Conservation (phyloP, 331 rosid species). For the Quercus phellos region DNA sequence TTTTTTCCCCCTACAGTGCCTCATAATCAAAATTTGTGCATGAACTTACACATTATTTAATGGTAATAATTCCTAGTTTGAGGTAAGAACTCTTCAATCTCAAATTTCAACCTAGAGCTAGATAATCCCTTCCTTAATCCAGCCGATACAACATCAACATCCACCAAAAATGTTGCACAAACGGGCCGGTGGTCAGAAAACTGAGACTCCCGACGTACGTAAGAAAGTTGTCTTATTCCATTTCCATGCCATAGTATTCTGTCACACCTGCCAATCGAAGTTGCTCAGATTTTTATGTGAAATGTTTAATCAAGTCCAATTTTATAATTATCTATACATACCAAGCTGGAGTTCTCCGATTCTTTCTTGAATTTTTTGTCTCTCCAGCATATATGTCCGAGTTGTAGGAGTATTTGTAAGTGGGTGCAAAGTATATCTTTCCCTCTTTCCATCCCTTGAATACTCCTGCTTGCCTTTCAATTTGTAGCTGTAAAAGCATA, state of each 20-base stretch:
- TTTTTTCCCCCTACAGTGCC: no score
- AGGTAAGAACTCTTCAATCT: slow-evolving; percentile 50
- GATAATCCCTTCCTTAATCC: slow-evolving; percentile 39
- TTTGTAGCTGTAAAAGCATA: slow-evolving; percentile 57
- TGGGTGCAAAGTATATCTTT: slow-evolving; percentile 82
- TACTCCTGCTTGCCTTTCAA: slow-evolving; percentile 88
- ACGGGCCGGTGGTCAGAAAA: slow-evolving; percentile 96
- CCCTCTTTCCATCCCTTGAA: slow-evolving; percentile 92
- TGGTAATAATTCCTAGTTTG: slow-evolving; percentile 32
- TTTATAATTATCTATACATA: slow-evolving; percentile 25
- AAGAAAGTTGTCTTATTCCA: slow-evolving; percentile 63
- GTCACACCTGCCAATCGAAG: slow-evolving; percentile 69
- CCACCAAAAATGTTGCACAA: slow-evolving; percentile 60
- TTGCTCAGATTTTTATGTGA: slow-evolving; percentile 14
- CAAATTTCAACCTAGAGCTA: slow-evolving; percentile 40
- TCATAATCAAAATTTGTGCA: neutral
- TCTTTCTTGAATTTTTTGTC: slow-evolving; percentile 59
- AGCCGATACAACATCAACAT: slow-evolving; percentile 41
- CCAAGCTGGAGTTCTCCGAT: slow-evolving; percentile 98
- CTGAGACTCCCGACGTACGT: slow-evolving; percentile 58
- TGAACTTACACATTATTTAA: slow-evolving; percentile 33
- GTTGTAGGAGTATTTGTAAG: slow-evolving; percentile 84
- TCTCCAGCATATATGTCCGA: slow-evolving; percentile 78
- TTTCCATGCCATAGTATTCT: slow-evolving; percentile 89
- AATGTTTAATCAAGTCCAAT: neutral